Base-by-base conservation (phyloP, 2,329 filamentous ascomycete species). In the Diplodia corticola region DNA sequence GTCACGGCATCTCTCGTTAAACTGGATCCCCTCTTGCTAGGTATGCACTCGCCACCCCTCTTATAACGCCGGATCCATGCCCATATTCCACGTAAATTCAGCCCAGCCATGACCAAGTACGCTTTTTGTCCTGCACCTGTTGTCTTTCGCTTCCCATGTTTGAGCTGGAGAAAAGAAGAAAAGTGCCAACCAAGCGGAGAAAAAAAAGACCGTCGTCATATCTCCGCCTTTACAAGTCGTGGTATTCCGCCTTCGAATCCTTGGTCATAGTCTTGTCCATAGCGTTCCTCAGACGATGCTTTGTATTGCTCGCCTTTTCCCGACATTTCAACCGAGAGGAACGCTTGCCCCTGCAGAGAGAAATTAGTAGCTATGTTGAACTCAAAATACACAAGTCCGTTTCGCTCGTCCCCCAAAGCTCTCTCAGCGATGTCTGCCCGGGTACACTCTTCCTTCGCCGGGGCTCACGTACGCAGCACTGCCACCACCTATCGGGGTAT, bases 401-500 rank as follows among this genome's bases (percentile, higher is more conserved):
- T n/a, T 26, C 7, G 15, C 53, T 9, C 24, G 15, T 35, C 33
- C 33, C 4, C 3, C 10, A 35, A 35, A 10, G 33, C 33, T 10
- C 24, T 49, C 26, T 61, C 37, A 60, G 26, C 55, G 55, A 48
- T 60, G 40, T 24, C 55, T 17, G n/a, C 37, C 55, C 22, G 33
- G 40, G 7, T 15, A 33, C 12, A 30, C 40, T 48, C 46, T 50
- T 6, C 53, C 64, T 33, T 65, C 64, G 22, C 54, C 64, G 5
- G 64, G 64, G 17, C 54, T 65, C 33, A 44, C 54, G 26, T 59
- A 65, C 24, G 64, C 44, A 12, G 28, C 44, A 20, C 48, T 46
- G 6, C 17, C 48, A 40, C 50, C 63, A n/a, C 50, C 28, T 5
- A 64, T 33, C 48, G 49, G 35, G 33, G 50, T 24, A 17, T 64